phyloP scores from a whole-genome alignment of 2,329 filamentous ascomycete genomes.

The Geosmithia putterillii region DNA sequence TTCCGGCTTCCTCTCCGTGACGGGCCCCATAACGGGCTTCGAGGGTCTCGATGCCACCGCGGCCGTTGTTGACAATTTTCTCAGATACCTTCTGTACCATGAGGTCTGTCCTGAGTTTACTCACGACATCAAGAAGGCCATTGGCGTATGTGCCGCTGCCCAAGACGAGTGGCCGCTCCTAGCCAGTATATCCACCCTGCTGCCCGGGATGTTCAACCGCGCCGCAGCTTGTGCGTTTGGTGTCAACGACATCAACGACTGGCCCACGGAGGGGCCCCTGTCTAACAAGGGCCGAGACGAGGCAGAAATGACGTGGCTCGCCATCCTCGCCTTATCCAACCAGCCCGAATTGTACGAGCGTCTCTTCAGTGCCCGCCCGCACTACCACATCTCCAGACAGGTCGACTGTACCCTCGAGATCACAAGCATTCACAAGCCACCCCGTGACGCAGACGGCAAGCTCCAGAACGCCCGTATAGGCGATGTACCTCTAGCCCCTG shows the following conservation, averaged over 20 bases:
- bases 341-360: constrained; percentile 17
- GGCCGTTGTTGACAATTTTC: constrained; percentile 68
- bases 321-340: constrained; percentile 3
- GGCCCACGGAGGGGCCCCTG: constrained; percentile 3
- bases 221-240: constrained; percentile 59
- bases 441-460: constrained; percentile 22
- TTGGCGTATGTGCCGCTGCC: constrained; percentile 53
- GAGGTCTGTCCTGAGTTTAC: constrained; percentile 75
- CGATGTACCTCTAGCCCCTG: constrained; percentile 21
- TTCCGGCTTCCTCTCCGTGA: constrained; percentile 61
- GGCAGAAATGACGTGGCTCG: not conserved
- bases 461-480: constrained; percentile 25
- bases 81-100: constrained; percentile 77
- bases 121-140: constrained; percentile 52
- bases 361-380: constrained; percentile 5
- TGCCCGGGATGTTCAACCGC: constrained; percentile 75
- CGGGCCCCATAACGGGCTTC: constrained; percentile 44
- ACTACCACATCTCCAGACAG: constrained; percentile 23
- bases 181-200: constrained; percentile 29
- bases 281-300: not conserved
- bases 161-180: constrained; percentile 53
- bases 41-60: constrained; percentile 43
- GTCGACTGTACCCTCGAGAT: constrained; percentile 51
- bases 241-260: constrained; percentile 17
- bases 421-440: constrained; percentile 32